These are phyloP conservation scores for Hymenoscyphus linearis DNA, from an alignment of 2,329 filamentous ascomycete species.

Conservation along the genomic window DNA sequence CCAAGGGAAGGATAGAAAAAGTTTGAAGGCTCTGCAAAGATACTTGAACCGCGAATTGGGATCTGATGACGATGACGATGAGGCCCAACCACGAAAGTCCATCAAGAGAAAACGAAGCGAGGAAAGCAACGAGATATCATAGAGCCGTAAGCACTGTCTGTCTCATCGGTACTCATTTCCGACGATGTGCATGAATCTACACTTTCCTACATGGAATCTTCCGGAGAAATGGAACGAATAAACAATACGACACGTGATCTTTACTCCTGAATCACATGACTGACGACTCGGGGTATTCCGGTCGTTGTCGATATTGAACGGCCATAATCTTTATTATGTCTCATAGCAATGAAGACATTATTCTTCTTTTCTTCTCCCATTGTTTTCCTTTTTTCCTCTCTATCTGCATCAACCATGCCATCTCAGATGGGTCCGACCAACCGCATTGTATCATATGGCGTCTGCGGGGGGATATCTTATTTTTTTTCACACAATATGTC, in stretches of 20 bases:
- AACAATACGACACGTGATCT: background rate
- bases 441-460: slow-evolving; percentile 13
- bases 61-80: background rate
- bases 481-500: background rate
- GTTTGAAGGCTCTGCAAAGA: slow-evolving; percentile 7
- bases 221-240: too few species aligned
- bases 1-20: slow-evolving; percentile 11
- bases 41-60: background rate
- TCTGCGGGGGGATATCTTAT: slow-evolving; percentile 1
- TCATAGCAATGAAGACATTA: background rate
- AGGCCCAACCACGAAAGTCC: background rate
- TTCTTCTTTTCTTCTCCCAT: background rate
- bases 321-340: background rate
- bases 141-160: background rate
- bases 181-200: background rate
- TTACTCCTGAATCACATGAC: background rate
- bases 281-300: background rate
- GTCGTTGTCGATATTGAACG: background rate
- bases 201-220: background rate
- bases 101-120: background rate
- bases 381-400: background rate
- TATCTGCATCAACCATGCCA: slow-evolving; percentile 6
- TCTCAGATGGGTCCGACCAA: background rate
- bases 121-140: background rate
- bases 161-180: background rate